A percentile compares a stretch with the other conserved stretches of the same genome.
Conservation (phyloP, 2,329 filamentous ascomycete genomes). For the Clarireedia paspali region DNA sequence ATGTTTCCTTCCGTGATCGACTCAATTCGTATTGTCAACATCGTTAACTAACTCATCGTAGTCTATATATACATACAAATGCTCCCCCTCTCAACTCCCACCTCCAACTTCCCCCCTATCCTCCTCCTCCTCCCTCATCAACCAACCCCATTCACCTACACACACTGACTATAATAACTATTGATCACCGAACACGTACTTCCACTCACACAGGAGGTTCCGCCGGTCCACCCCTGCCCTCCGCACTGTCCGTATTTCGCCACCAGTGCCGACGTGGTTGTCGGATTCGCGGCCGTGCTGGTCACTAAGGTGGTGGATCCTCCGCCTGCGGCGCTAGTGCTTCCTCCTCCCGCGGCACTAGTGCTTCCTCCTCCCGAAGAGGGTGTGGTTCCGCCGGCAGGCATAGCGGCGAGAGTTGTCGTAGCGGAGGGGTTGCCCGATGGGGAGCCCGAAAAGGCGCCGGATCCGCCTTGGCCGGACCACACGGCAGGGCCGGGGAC, state of each 20-base stretch:
- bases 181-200: conserved; percentile 16
- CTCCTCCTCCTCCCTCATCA: too few species aligned
- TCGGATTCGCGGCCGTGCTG: not conserved
- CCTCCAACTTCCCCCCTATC: too few species aligned
- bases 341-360: not conserved
- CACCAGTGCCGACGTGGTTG: not conserved
- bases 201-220: conserved; percentile 12
- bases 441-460: not conserved
- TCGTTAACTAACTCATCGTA: too few species aligned
- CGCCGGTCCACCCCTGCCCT: conserved; percentile 17
- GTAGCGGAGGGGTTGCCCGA: not conserved
- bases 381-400: not conserved
- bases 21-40: too few species aligned
- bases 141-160: conserved; percentile 3
- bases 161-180: conserved; percentile 18
- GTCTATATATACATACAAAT: too few species aligned
- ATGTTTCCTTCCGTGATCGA: too few species aligned
- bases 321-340: not conserved
- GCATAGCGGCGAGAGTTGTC: not conserved
- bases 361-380: not conserved
- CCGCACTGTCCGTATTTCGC: conserved; percentile 21
- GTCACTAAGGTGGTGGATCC: not conserved
- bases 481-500: conserved; percentile 25
- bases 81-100: too few species aligned
- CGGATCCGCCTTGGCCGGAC: conserved; percentile 12